Evolutionary conservation across 176 grass and related monocot species (phyloP), one percentile per base, ranked within the genome.

Genomic region (Saccharum officinarum): DNA sequence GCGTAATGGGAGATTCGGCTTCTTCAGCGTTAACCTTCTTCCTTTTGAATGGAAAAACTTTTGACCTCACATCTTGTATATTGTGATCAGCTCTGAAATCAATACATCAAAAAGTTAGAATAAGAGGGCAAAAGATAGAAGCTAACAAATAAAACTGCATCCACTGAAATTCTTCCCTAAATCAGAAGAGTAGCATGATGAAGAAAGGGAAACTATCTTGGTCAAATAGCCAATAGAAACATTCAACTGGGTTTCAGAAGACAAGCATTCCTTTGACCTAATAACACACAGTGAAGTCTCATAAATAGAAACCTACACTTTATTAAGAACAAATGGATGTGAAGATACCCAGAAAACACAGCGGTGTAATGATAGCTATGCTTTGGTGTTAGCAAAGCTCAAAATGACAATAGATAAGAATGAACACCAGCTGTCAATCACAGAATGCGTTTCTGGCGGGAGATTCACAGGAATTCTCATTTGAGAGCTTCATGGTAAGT

Each of bases 11-110:
- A 75, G 89, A 88, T 71, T 84, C 87, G 49, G 41, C 78, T 88
- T 92, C 89, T 75, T 81, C 81, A 73, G 89, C 73, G 6, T 88
- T 75, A 71, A 92, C 38, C 80, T 95, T 92, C 75, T 85, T 94
- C 78, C 92, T 92, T 90, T 90, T 94, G 12, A 90, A 88, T 12
- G 87, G 94, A 82, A 97, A 97, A 71, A 94, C 57, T 78, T 97
- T 97, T 71, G 82, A 57, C 71, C 94, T 94, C 55, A 97, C 83
- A 75, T 93, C 89, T 90, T 94, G 94, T 74, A 94, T 57, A 86
- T 90, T 97, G 87, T 97, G 87, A 81, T 97, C 94, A 86, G 94
- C 79, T 76, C 94, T 97, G 89, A 57, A 92, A 62, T 75, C 36
- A 77, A 39, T 38, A 47, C 25, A 86, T 73, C 31, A 52, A 64